Evolutionary conservation across 2,329 filamentous ascomycete genomes (phyloP).

Genomic region (Tothia fuscella): DNA sequence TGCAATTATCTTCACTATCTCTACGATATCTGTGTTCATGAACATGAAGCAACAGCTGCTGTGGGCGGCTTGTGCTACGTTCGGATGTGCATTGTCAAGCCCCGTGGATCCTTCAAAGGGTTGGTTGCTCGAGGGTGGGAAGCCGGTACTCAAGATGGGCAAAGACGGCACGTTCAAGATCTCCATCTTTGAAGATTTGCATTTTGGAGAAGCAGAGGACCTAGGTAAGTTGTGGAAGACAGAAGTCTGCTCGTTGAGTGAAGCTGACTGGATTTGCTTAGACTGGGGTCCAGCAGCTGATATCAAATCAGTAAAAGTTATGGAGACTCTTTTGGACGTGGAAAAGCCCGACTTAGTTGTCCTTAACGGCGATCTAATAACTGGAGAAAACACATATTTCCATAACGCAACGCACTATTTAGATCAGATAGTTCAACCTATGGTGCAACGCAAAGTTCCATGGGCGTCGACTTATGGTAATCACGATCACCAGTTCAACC

Average conservation of each 20-base stretch:
- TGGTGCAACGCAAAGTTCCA: conserved; percentile 41
- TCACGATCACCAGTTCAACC: conserved; percentile 51
- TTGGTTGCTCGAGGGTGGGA: neutral
- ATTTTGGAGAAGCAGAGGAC: conserved; percentile 53
- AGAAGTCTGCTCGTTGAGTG: no score
- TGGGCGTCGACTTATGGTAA: conserved; percentile 65
- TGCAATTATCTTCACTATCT: neutral
- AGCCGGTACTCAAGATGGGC: conserved; percentile 17
- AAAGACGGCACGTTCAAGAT: conserved; percentile 33
- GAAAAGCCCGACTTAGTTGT: conserved; percentile 51
- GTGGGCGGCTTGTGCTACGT: neutral
- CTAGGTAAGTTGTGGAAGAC: neutral
- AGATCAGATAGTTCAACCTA: conserved; percentile 46
- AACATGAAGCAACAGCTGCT: neutral
- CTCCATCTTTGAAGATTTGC: conserved; percentile 55
- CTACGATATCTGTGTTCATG: neutral
- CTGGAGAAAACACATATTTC: conserved; percentile 49
- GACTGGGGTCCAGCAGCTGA: conserved; percentile 43
- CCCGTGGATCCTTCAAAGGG: neutral
- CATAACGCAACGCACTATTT: conserved; percentile 47
- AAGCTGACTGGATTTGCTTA: no score
- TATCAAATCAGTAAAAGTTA: conserved; percentile 42
- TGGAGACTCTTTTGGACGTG: conserved; percentile 44
- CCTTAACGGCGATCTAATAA: conserved; percentile 60
- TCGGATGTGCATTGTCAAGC: neutral